These are phyloP conservation scores for Metschnikowia hibisci DNA, from an alignment of 805 yeast species.

Conservation along the genomic window DNA sequence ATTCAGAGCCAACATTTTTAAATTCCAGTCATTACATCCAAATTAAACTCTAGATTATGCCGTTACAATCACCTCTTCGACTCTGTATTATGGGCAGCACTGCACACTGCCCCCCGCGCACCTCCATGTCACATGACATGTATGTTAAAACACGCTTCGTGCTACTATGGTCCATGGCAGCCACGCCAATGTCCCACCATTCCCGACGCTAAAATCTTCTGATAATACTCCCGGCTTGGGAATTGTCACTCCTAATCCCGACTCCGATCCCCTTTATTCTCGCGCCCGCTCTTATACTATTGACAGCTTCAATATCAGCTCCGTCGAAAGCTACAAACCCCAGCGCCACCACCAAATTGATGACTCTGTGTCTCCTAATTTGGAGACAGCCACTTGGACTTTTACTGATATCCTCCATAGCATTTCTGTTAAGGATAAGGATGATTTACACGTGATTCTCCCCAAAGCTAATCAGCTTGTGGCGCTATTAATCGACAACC, in stretches of 20 bases:
- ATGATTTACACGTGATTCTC: constrained; percentile 45
- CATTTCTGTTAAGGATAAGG: constrained; percentile 45
- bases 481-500: constrained; percentile 49
- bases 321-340: constrained; percentile 14
- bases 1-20: too few relatives aligned
- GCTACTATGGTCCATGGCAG: constrained; percentile 4
- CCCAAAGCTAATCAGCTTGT: constrained; percentile 66
- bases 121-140: constrained; percentile 2
- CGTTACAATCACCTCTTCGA: too few relatives aligned
- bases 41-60: too few relatives aligned
- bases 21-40: too few relatives aligned
- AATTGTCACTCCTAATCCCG: constrained; percentile 8
- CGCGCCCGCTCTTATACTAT: constrained; percentile 16
- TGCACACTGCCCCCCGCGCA: constrained; percentile 1
- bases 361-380: constrained; percentile 3
- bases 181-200: neutral
- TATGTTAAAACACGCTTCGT: neutral
- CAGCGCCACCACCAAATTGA: neutral
- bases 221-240: constrained; percentile 10
- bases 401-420: constrained; percentile 59
- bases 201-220: neutral
- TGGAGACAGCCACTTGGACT: constrained; percentile 47
- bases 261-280: neutral
- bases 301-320: constrained; percentile 19
- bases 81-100: too few relatives aligned